phyloP scores from a whole-genome alignment of 2,329 filamentous ascomycete species.

The Neopestalotiopsis sp. region DNA sequence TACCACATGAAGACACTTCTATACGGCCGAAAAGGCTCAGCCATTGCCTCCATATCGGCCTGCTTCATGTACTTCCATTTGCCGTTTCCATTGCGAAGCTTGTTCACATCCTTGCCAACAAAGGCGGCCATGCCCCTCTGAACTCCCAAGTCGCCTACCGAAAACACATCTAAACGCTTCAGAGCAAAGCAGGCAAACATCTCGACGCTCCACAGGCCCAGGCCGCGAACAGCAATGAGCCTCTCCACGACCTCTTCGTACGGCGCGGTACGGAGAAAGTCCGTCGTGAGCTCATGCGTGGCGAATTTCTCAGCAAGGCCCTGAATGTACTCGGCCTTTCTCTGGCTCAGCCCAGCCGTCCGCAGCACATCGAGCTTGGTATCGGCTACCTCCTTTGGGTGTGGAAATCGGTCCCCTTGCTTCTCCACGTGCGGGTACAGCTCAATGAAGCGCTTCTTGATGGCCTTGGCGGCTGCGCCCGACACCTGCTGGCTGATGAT shows the following conservation, averaged over 20 bases:
- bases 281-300: conserved; percentile 74
- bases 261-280: conserved; percentile 75
- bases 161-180: conserved; percentile 93
- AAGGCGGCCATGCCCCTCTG: conserved; percentile 94
- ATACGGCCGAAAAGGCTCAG: conserved; percentile 83
- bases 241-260: conserved; percentile 87
- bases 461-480: conserved; percentile 86
- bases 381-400: conserved; percentile 72
- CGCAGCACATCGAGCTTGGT: conserved; percentile 72
- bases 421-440: conserved; percentile 58
- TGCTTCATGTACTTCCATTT: conserved; percentile 99
- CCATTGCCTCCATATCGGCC: conserved; percentile 85
- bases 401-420: conserved; percentile 63
- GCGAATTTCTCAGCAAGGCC: conserved; percentile 85
- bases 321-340: conserved; percentile 94
- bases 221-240: conserved; percentile 82
- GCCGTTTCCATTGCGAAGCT: conserved; percentile 79
- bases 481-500: conserved; percentile 98
- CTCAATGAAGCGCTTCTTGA: conserved; percentile 82
- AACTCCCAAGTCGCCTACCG: conserved; percentile 88
- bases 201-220: conserved; percentile 91
- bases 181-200: conserved; percentile 98
- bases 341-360: conserved; percentile 85
- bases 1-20: conserved; percentile 98
- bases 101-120: conserved; percentile 79